Base-by-base conservation (phyloP, 2,329 filamentous ascomycete genomes). In the Cladosporium oxysporum region DNA sequence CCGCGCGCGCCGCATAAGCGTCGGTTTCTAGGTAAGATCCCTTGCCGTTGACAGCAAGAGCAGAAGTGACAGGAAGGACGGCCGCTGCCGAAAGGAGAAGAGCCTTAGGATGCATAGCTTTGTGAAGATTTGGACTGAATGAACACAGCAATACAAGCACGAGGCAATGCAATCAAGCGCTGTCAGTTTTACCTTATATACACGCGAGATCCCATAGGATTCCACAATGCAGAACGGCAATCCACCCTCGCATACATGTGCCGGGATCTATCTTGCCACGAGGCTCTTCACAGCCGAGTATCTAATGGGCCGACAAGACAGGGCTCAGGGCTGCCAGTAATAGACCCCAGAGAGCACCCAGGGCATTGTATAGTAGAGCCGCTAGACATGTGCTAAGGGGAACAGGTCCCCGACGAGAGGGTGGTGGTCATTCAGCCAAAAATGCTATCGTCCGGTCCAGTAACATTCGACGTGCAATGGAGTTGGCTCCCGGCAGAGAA, bases 21-120 rank as follows among this genome's bases (percentile, higher is more conserved):
- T 63, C 61, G 11, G 35, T 44, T 26, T 57, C 61, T 3, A 63
- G 37, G 37, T 44, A 21, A 44, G 57, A 18, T 28, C 26, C 33
- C 10, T 59, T 59, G 11, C 28, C 8, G 11, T 63, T 18, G 16
- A 55, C 55, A 28, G 61, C 50, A 33, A 53, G 23, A 33, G 50
- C 61, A 18, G 61, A 57, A 26, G 37, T 49, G 18, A 47, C 11
- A 29, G 61, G 61, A 29, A 63, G 50, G 37, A 31, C 23, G 26
- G 61, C 61, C 18, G 44, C 31, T 11, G 50, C 61, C 23, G 60
- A 53, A 14, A 16, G n/a, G 31, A 62, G 49, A 28, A 62, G 49
- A 8, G 26, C 23, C 5, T 21, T 44, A 5, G 29, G 61, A 57
- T 57, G 35, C 49, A 63, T 59, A 16, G 35, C 5, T 35, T 16